phyloP scores from a whole-genome alignment of 192 early-diverging fungal genomes.

The Coemansia sp. region DNA sequence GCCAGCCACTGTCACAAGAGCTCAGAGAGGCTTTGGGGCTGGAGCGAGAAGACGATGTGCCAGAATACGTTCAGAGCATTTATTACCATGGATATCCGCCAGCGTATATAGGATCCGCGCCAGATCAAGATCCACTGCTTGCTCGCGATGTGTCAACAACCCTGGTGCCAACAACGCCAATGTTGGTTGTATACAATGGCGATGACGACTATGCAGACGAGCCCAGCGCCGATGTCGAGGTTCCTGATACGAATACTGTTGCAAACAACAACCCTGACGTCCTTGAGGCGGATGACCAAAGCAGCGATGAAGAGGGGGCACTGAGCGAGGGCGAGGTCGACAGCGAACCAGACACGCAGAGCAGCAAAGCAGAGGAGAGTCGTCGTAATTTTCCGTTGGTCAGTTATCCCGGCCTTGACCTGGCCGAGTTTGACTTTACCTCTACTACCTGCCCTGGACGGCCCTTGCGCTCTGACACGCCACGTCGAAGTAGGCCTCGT shows the following conservation, averaged over 20 bases:
- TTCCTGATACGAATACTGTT: not conserved
- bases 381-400: conserved; percentile 37
- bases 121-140: conserved; percentile 33
- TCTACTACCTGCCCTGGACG: conserved; percentile 14
- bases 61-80: conserved; percentile 39
- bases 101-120: conserved; percentile 30
- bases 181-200: conserved; percentile 29
- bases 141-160: not conserved
- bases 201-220: conserved; percentile 20
- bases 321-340: conserved; percentile 1
- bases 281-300: not conserved
- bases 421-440: conserved; percentile 36
- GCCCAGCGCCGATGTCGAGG: not conserved
- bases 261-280: not conserved
- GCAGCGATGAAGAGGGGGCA: conserved; percentile 12
- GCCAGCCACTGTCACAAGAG: conserved; percentile 32
- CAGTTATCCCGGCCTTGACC: conserved; percentile 33
- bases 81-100: conserved; percentile 41
- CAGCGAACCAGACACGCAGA: not conserved
- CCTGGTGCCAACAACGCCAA: conserved; percentile 12
- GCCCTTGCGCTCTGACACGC: conserved; percentile 13
- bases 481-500: not conserved
- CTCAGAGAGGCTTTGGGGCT: conserved; percentile 35
- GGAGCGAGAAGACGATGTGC: conserved; percentile 17
- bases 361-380: not conserved